Conservation (phyloP, 257 asterid species). For the Ophiorrhiza pumila region DNA sequence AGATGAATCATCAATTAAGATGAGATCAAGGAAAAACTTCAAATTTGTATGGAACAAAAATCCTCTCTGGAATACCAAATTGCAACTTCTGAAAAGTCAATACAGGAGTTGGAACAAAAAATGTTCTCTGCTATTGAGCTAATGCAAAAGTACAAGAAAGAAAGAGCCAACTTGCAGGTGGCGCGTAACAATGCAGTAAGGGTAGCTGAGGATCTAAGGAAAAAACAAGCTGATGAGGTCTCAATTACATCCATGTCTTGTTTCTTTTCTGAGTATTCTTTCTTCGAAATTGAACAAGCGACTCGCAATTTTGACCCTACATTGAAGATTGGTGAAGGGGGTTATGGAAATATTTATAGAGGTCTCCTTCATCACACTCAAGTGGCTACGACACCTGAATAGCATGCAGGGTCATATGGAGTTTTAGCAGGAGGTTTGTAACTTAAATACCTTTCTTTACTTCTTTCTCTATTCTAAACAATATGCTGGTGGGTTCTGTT, state of each 20-base stretch:
- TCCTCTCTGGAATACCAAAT: conserved; percentile 50
- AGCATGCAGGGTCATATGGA: no score
- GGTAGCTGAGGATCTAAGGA: no score
- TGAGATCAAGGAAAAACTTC: conserved; percentile 45
- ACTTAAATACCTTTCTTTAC: not conserved
- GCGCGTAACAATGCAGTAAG: no score
- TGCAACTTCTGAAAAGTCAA: conserved; percentile 43
- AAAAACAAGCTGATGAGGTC: no score
- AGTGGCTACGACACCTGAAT: no score
- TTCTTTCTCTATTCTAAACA: not conserved
- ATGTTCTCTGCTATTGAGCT: conserved; percentile 68
- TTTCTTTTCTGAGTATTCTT: no score
- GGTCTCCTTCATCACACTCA: no score
- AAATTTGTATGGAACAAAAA: conserved; percentile 46
- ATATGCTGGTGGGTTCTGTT: conserved; percentile 2
- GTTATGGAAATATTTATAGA: no score
- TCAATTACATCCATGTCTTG: no score
- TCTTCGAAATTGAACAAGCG: no score
- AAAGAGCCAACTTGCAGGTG: conserved; percentile 60
- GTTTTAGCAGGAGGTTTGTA: conserved; percentile 74
- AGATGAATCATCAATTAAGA: conserved; percentile 39
- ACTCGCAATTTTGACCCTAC: no score
- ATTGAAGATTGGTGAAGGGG: no score
- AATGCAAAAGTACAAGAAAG: conserved; percentile 67
- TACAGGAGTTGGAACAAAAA: conserved; percentile 67